Evolutionary conservation across 176 grass and related monocot genomes (phyloP).

Genomic region (Secale cereale): DNA sequence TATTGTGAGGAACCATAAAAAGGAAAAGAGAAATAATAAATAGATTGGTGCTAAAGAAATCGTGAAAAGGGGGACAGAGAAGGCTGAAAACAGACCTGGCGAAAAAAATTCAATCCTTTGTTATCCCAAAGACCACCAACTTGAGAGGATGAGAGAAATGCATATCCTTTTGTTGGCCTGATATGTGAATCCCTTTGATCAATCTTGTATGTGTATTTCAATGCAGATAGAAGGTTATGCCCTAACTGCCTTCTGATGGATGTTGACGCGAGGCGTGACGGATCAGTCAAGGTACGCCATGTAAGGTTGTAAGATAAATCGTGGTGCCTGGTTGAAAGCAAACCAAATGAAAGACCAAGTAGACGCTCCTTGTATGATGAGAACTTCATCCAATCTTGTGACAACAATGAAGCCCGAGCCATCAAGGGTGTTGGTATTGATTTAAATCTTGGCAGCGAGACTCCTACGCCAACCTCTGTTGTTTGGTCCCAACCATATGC

Average conservation of each 20-base stretch:
- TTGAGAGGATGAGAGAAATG: slow-evolving; percentile 82
- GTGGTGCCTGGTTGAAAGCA: slow-evolving; percentile 85
- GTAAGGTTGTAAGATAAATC: slow-evolving; percentile 77
- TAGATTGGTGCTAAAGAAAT: background rate
- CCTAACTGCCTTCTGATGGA: slow-evolving; percentile 75
- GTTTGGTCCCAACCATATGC: slow-evolving; percentile 70
- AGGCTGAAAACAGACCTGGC: slow-evolving; percentile 52
- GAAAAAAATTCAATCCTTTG: slow-evolving; percentile 66
- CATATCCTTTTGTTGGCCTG: slow-evolving; percentile 85
- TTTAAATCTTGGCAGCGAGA: slow-evolving; percentile 75
- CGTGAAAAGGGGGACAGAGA: background rate
- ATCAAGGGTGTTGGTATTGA: slow-evolving; percentile 65
- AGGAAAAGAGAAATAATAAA: background rate
- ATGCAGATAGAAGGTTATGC: slow-evolving; percentile 75
- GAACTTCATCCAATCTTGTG: slow-evolving; percentile 77
- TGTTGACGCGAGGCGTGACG: slow-evolving; percentile 46
- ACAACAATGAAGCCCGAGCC: slow-evolving; percentile 62
- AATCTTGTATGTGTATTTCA: slow-evolving; percentile 90
- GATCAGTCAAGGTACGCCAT: slow-evolving; percentile 74
- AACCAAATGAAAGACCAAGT: slow-evolving; percentile 74
- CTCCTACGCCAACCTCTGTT: slow-evolving; percentile 64
- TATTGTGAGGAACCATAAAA: background rate
- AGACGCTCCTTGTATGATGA: slow-evolving; percentile 80
- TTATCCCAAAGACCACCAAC: slow-evolving; percentile 69
- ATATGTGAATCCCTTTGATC: slow-evolving; percentile 79